Evolutionary conservation across 805 yeast species (phyloP).

Genomic region (Ogataea ganodermae): DNA sequence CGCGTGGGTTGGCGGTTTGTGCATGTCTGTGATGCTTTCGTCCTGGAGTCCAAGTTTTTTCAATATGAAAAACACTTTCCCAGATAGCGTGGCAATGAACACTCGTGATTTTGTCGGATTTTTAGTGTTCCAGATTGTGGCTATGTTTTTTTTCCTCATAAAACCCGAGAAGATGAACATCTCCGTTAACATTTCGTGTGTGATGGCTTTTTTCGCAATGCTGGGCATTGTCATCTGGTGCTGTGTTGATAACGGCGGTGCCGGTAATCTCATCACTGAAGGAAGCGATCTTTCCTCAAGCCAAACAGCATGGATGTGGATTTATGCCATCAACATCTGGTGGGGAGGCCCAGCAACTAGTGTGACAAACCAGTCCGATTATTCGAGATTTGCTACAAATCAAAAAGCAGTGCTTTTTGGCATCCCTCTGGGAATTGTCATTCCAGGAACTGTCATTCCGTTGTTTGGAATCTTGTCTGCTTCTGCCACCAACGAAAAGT

Average conservation of each 20-base stretch:
- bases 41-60: conserved; percentile 37
- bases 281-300: conserved; percentile 18
- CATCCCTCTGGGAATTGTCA: conserved; percentile 27
- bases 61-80: conserved; percentile 10
- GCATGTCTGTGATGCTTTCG: conserved; percentile 40
- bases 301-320: conserved; percentile 40
- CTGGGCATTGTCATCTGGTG: conserved; percentile 34
- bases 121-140: conserved; percentile 43
- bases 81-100: conserved; percentile 38
- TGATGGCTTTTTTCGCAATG: conserved; percentile 25
- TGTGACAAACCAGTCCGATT: conserved; percentile 43
- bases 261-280: conserved; percentile 7
- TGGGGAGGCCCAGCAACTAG: conserved; percentile 42
- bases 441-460: conserved; percentile 44
- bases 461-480: conserved; percentile 48
- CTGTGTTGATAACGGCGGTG: conserved; percentile 4
- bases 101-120: conserved; percentile 45
- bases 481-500: conserved; percentile 40
- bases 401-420: conserved; percentile 8
- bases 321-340: conserved; percentile 40
- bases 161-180: conserved; percentile 32
- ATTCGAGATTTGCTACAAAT: conserved; percentile 37
- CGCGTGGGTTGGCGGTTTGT: conserved; percentile 47
- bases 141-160: conserved; percentile 26
- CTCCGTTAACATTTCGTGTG: conserved; percentile 24